Evolutionary conservation across 345 rosid genomes (phyloP), one percentile per base, ranked within the genome.

Genomic region (Kandelia obovata): DNA sequence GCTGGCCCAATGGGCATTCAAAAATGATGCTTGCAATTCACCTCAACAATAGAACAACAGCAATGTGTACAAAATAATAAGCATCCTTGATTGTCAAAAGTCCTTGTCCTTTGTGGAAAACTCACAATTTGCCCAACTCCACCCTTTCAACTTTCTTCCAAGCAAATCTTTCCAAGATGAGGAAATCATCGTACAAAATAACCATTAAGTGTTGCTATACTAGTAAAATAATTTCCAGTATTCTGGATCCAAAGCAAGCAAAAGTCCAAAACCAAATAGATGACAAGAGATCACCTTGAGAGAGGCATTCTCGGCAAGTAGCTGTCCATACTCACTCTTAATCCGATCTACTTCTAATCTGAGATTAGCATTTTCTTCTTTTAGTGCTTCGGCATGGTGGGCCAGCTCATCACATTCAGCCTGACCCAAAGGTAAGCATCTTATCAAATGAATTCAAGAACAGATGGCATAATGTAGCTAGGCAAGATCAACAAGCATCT

Each of bases 351-450:
- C 86, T 85, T 94, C 98, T 72, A 89, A 86, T 83, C 92, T 81
- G 53, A 95, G 90, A 78, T 68, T 83, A 57, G 87, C 78, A 82
- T 92, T 92, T 79, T 95, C 99, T 74, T 86, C 96, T 81, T 88
- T 90, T 68, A 90, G 81, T 26, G 73, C 81, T 21, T 88, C 97
- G 23, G 97, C 96, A 13, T 84, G 87, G 69, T 89, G 92, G 1
- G 97, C 96, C 66, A 95, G 87, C 78, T 90, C 97, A 66, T 95
- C 99, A 65, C 97, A 95, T 82, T 95, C 99, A 20, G 96, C 99
- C 99, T 95, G 79, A 77, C 73, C 37, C 83, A 74, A 73, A 74
- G 67, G 65, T 43, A 71, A 2, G 27, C 61, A 74, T 47, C 7
- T 52, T 30, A 68, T 52, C 62, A 74, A 75, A 57, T 58, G n/a